Conservation (phyloP, 1,284 basidiomycete genomes). For the Naganishia albida region DNA sequence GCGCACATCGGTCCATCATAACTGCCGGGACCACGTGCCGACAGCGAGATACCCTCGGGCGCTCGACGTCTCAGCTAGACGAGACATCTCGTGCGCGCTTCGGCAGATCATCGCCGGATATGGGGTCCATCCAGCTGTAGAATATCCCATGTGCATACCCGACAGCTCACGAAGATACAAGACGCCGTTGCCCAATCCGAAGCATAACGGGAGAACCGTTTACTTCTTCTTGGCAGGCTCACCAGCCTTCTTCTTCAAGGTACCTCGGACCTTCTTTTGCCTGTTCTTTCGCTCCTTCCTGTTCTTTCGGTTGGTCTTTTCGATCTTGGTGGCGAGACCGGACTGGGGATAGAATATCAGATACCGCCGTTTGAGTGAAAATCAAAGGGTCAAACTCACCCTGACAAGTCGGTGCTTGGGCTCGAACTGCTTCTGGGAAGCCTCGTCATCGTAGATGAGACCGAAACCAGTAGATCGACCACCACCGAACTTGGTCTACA, state of each 20-base stretch:
- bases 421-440: conserved; percentile 93
- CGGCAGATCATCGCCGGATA: too few relatives aligned
- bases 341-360: conserved; percentile 61
- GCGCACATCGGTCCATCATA: too few relatives aligned
- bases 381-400: conserved; percentile 61
- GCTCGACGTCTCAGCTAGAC: too few relatives aligned
- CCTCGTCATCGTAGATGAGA: conserved; percentile 96
- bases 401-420: conserved; percentile 93
- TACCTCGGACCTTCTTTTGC: conserved; percentile 94
- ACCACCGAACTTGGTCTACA: conserved; percentile 92
- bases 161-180: conserved; percentile 3
- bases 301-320: conserved; percentile 93
- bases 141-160: conserved; percentile 3
- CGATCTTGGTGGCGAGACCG: conserved; percentile 79
- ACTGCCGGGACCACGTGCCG: too few relatives aligned
- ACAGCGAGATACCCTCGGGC: too few relatives aligned
- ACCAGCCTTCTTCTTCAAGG: conserved; percentile 87
- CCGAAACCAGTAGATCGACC: conserved; percentile 97
- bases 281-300: conserved; percentile 99
- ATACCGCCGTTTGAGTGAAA: neutral
- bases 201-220: conserved; percentile 29
- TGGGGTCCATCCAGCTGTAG: neutral
- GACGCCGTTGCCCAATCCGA: conserved; percentile 12
- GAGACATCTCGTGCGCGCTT: too few relatives aligned
- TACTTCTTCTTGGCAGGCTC: conserved; percentile 61